Evolutionary conservation across 176 grass and related monocot species (phyloP).

Genomic region (Rhipidocladum racemiflorum): DNA sequence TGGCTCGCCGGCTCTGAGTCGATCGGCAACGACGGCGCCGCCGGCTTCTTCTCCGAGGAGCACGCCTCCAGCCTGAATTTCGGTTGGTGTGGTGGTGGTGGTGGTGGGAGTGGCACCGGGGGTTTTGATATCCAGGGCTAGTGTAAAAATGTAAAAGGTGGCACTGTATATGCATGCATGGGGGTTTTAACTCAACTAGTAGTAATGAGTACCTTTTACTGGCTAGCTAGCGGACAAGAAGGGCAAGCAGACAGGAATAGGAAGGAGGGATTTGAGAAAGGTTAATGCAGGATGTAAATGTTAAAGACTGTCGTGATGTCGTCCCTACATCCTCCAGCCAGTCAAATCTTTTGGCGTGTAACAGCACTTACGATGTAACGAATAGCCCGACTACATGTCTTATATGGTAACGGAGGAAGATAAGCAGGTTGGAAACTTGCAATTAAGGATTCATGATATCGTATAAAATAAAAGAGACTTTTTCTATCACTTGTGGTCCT

Average conservation of each 20-base stretch:
- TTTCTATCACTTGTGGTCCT: no score
- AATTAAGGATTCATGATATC: not conserved
- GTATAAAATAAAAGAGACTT: not conserved
- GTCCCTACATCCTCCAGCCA: not conserved
- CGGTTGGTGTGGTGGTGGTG: slow-evolving; percentile 31
- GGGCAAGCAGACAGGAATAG: not conserved
- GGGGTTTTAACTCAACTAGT: no score
- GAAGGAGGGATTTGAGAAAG: not conserved
- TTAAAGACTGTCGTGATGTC: not conserved
- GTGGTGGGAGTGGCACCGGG: not conserved
- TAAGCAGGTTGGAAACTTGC: not conserved
- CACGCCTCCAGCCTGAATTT: slow-evolving; percentile 45
- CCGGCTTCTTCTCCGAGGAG: slow-evolving; percentile 42
- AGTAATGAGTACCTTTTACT: not conserved
- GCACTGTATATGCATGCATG: slow-evolving; percentile 22
- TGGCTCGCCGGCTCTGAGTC: slow-evolving; percentile 31
- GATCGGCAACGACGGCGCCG: slow-evolving; percentile 22
- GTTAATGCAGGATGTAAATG: slow-evolving; percentile 21
- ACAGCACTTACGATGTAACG: not conserved
- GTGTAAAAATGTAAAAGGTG: slow-evolving; percentile 28
- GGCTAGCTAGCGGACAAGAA: not conserved
- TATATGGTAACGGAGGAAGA: not conserved
- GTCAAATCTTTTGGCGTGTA: slow-evolving; percentile 2
- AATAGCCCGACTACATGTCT: not conserved
- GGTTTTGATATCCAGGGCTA: slow-evolving; percentile 30